phyloP scores from a whole-genome alignment of 805 yeast species.

The Wickerhamomyces pijperi region DNA sequence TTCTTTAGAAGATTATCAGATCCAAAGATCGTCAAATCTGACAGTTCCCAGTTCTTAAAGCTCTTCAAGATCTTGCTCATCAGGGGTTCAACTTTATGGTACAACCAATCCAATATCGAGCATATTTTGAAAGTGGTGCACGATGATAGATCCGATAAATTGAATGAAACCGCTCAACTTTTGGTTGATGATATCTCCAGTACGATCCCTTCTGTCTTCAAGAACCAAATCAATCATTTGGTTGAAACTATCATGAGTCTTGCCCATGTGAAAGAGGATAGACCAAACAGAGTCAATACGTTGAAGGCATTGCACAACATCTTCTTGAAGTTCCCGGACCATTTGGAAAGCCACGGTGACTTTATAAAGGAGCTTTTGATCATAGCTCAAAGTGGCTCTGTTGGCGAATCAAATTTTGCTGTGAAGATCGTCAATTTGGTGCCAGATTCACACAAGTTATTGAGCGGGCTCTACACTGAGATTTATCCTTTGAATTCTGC shows the following conservation, averaged over 20 bases:
- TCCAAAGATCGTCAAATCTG: conserved; percentile 29
- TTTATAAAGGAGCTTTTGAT: conserved; percentile 34
- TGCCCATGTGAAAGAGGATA: conserved; percentile 15
- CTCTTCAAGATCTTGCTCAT: conserved; percentile 50
- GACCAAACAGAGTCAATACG: conserved; percentile 19
- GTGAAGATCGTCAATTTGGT: conserved; percentile 44
- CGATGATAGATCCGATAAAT: conserved; percentile 17
- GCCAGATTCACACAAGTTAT: conserved; percentile 27
- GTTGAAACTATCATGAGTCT: conserved; percentile 24
- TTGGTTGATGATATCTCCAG: conserved; percentile 48
- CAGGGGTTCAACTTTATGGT: conserved; percentile 48
- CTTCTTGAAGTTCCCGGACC: conserved; percentile 36
- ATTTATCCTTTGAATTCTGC: conserved; percentile 41
- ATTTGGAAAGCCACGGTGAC: conserved; percentile 28
- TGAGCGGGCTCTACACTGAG: conserved; percentile 26
- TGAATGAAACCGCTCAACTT: conserved; percentile 31
- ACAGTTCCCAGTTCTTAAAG: conserved; percentile 18
- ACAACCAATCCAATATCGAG: conserved; percentile 54
- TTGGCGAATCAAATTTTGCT: conserved; percentile 55
- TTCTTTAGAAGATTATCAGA: conserved; percentile 44
- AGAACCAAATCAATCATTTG: conserved; percentile 44
- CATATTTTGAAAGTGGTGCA: conserved; percentile 35
- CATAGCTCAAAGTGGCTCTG: conserved; percentile 40
- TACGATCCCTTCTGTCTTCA: conserved; percentile 53
- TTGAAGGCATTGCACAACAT: conserved; percentile 54